Base-by-base conservation (phyloP, 352 stramenopile species). In the Phytophthora rubi region DNA sequence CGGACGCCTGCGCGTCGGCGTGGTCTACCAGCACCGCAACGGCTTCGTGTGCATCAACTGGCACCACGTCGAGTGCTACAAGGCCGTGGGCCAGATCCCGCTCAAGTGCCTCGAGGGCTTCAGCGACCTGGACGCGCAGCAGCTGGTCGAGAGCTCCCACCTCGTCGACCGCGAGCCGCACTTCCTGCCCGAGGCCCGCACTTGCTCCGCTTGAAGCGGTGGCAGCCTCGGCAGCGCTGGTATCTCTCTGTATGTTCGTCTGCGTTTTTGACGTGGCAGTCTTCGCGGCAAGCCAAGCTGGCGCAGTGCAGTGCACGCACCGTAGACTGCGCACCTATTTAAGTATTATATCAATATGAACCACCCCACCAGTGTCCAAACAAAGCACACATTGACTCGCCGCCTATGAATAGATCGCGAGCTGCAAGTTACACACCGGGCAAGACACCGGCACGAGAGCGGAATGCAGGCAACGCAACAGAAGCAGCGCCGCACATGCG, bases 41-140 rank as follows among this genome's bases (percentile, higher is more conserved):
- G 86, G 86, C 66, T 94, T 91, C 67, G 80, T 92, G 28, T 92
- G 86, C 75, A 92, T 94, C 68, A 92, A 94, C 71, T 94, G 86
- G 86, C 84, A 94, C 71, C 86, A 94, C 68, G 73, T 94, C 62
- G 83, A 92, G 72, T 94, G 86, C 75, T 94, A 91, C 68, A 78
- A 81, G 62, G 70, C 79, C 45, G 81, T 90, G 52, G 45, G 71
- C 39, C 65, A 78, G 53, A 90, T 94, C 44, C 81, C 82, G 39
- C 67, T 92, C n/a, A 45, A 73, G 30, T 86, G 81, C 56, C 76
- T 94, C 35, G 86, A 94, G 63, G 86, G 86, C 18, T 94, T 90
- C 63, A 64, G 53, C n/a, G 85, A 94, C 28, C 79, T 94, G 23
- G 68, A 86, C 53, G 54, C 75, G 12, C 35, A 75, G 52, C 69